Evolutionary conservation across 2,329 filamentous ascomycete species (phyloP), one percentile per base, ranked within the genome.

Genomic region (Trichothecium sympodiale): DNA sequence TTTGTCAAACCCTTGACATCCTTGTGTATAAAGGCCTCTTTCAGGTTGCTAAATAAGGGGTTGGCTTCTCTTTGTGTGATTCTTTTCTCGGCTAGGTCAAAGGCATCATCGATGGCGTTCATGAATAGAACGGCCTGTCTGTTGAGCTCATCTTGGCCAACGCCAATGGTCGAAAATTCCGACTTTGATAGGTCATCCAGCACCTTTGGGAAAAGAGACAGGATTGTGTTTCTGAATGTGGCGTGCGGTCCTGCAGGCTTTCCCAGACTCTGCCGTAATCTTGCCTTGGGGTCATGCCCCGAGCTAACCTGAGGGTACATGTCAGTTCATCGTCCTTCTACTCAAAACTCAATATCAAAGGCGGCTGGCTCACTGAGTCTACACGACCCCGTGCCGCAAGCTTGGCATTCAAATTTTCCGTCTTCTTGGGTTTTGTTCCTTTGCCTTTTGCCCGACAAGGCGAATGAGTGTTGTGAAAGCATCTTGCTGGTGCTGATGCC

Each of bases 41-140:
- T 70, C 38, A 85, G 53, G 33, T 62, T 61, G 62, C 62, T 72
- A 50, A 76, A 77, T 2, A 77, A 51, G 1, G 69, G 69, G 43
- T 77, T 77, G 7, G 62, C 56, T 16, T 51, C 46, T 17, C 60
- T 59, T 3, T 52, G 49, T 3, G 58, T 59, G 10, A 51, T 43
- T 17, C 60, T 55, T 8, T 54, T 40, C 13, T 59, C 47, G 6
- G 71, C 70, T 38, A 67, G 42, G 1, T 53, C 42, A 40, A 72
- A 67, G 25, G 67, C 59, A n/a, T 58, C 53, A 15, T 61, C 51
- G 18, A 77, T 46, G 4, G 60, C 49, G 16, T 55, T 49, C 46
- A 60, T 59, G 48, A 76, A 77, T 8, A 65, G 47, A 7, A 48
- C 48, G 5, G 56, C 55, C 41, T 74, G 65, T 8, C 53, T 55